These are phyloP conservation scores for Hymenoscyphus scutula DNA, from an alignment of 2,329 filamentous ascomycete genomes.

Conservation along the genomic window DNA sequence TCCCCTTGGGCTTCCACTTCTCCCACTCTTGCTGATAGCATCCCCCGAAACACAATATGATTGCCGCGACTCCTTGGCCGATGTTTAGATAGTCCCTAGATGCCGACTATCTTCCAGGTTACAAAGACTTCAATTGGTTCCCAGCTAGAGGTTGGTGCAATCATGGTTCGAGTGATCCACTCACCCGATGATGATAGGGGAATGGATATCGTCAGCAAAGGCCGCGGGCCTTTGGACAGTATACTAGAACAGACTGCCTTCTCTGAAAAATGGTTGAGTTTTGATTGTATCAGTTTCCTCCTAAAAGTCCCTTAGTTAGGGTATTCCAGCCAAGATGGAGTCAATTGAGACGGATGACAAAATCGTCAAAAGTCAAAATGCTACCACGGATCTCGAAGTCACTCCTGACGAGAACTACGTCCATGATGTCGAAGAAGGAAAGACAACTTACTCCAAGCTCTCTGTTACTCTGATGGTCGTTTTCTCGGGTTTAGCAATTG, in stretches of 20 bases:
- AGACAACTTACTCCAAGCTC: slow-evolving; percentile 38
- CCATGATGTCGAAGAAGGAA: neutral
- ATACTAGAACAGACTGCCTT: neutral
- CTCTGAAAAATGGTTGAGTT: neutral
- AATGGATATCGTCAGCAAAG: neutral
- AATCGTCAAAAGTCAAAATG: slow-evolving; percentile 7
- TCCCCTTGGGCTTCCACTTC: neutral
- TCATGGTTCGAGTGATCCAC: neutral
- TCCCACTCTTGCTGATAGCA: neutral
- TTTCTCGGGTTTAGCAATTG: slow-evolving; percentile 46
- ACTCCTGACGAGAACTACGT: neutral
- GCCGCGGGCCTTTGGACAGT: neutral
- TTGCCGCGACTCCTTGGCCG: neutral
- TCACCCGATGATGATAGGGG: neutral
- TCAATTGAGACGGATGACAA: neutral
- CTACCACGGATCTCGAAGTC: slow-evolving; percentile 12
- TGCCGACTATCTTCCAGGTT: neutral
- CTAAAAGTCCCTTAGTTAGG: neutral
- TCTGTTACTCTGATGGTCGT: slow-evolving; percentile 46
- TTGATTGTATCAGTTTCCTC: neutral
- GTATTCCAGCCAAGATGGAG: neutral
- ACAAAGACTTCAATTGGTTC: neutral
- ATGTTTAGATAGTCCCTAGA: neutral
- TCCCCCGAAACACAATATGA: neutral
- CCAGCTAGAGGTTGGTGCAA: neutral